A percentile compares a stretch with the other conserved stretches of the same genome.
Evolutionary conservation across 2,329 filamentous ascomycete species (phyloP).

Genomic region (Pseudogymnoascus sp.): DNA sequence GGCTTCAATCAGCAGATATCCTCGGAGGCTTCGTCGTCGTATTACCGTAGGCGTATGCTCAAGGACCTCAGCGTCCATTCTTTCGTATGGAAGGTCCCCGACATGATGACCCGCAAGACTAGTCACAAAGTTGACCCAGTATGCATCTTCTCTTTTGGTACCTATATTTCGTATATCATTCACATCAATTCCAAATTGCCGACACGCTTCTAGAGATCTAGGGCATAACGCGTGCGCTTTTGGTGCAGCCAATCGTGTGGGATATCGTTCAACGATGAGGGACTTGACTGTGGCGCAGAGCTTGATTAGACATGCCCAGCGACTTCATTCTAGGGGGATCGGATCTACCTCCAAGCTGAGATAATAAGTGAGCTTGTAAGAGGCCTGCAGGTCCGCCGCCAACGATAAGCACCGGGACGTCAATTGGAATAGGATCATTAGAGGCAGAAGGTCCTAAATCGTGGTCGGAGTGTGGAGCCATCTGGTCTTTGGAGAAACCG

Average conservation of each 20-base stretch:
- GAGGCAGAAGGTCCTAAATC: background rate
- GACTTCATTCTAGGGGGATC: background rate
- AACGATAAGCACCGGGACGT: slow-evolving; percentile 30
- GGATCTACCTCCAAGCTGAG: slow-evolving; percentile 23
- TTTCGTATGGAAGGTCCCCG: slow-evolving; percentile 29
- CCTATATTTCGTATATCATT: slow-evolving; percentile 25
- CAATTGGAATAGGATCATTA: background rate
- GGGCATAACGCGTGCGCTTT: slow-evolving; percentile 27
- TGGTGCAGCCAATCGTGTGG: slow-evolving; percentile 24
- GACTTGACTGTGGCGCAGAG: slow-evolving; percentile 18
- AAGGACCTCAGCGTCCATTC: slow-evolving; percentile 28
- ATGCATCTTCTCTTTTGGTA: slow-evolving; percentile 27
- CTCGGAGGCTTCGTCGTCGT: background rate
- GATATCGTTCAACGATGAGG: slow-evolving; percentile 28
- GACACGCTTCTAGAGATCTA: slow-evolving; percentile 25
- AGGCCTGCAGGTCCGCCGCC: slow-evolving; percentile 32
- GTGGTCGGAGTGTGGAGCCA: slow-evolving; percentile 11
- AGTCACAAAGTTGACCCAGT: slow-evolving; percentile 35
- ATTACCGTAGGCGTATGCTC: slow-evolving; percentile 29
- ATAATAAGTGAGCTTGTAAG: slow-evolving; percentile 28
- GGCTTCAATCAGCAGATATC: background rate
- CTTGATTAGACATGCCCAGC: slow-evolving; percentile 7
- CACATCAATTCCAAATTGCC: slow-evolving; percentile 25
- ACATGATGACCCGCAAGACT: slow-evolving; percentile 30
- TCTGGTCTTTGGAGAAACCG: background rate